These are phyloP conservation scores for Gautieria morchelliformis DNA, from an alignment of 768 basidiomycete species.

Conservation along the genomic window DNA sequence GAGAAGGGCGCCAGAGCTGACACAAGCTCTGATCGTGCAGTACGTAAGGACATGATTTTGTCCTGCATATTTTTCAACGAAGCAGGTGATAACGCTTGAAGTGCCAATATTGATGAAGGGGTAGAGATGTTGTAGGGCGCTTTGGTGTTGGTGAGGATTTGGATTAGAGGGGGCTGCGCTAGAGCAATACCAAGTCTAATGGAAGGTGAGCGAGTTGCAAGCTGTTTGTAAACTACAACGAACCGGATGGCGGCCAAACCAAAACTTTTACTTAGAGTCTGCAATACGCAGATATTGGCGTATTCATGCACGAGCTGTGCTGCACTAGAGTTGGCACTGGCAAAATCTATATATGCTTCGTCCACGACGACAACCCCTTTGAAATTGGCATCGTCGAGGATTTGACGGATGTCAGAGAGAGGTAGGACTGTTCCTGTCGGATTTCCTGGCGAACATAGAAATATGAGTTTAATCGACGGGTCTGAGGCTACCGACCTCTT, in stretches of 20 bases:
- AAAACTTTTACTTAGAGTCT: constrained; percentile 94
- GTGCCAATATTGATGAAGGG: constrained; percentile 77
- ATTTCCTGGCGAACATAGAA: constrained; percentile 96
- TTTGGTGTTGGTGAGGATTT: constrained; percentile 88
- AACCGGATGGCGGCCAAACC: constrained; percentile 93
- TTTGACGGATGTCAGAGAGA: constrained; percentile 50
- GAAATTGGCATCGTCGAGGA: constrained; percentile 74
- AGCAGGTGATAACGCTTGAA: constrained; percentile 60
- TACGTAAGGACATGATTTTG: constrained; percentile 50
- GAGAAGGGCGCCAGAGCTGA: constrained; percentile 36
- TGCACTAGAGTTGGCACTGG: constrained; percentile 36
- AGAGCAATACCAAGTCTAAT: constrained; percentile 79
- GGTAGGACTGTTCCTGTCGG: constrained; percentile 87
- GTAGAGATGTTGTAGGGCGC: constrained; percentile 96
- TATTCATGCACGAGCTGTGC: constrained; percentile 67
- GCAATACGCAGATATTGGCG: constrained; percentile 87
- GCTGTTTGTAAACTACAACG: constrained; percentile 14
- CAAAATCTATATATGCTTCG: constrained; percentile 96
- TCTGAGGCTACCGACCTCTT: constrained; percentile 60
- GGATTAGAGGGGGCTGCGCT: constrained; percentile 83
- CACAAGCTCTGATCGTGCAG: constrained; percentile 49
- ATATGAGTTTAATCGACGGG: constrained; percentile 79
- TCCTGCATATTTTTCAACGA: constrained; percentile 55
- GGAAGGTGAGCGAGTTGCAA: not conserved
- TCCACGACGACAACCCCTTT: constrained; percentile 91